phyloP scores from a whole-genome alignment of 1,284 basidiomycete genomes.

The Sanghuangporus sanghuang region DNA sequence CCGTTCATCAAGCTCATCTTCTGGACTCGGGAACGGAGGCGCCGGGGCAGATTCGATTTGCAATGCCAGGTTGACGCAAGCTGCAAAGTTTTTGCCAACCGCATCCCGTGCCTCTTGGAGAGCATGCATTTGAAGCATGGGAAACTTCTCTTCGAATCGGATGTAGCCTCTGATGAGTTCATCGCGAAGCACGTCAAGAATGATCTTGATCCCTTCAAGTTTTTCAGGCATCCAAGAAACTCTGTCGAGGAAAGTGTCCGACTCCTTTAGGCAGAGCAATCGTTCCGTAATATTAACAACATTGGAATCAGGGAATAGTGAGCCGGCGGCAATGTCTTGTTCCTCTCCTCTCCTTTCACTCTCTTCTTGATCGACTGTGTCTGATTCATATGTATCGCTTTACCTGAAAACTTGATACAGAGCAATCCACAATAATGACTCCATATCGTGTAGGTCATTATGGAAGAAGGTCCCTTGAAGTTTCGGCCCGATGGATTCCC shows the following conservation, averaged over 20 bases:
- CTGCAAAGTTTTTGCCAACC: too few relatives aligned
- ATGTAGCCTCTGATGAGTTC: background rate
- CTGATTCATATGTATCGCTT: background rate
- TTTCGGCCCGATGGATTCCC: background rate
- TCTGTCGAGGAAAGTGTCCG: background rate
- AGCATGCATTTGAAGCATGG: background rate
- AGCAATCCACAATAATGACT: constrained; percentile 6
- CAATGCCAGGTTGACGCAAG: too few relatives aligned
- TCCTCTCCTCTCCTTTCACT: background rate
- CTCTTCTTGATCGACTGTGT: background rate
- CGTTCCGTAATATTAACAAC: background rate
- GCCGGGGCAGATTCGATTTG: too few relatives aligned
- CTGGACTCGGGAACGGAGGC: too few relatives aligned
- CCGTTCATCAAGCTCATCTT: too few relatives aligned
- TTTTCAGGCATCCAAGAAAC: background rate
- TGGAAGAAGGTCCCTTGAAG: background rate
- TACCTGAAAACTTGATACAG: background rate
- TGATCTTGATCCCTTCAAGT: background rate
- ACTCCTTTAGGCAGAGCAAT: background rate
- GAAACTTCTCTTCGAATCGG: background rate
- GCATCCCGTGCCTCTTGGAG: too few relatives aligned
- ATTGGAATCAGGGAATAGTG: background rate
- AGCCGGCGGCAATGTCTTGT: background rate
- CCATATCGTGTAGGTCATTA: constrained; percentile 1
- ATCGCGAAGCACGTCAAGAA: background rate